Conservation (phyloP, 169 alveolate species). For the Hepatocystis sp. region DNA sequence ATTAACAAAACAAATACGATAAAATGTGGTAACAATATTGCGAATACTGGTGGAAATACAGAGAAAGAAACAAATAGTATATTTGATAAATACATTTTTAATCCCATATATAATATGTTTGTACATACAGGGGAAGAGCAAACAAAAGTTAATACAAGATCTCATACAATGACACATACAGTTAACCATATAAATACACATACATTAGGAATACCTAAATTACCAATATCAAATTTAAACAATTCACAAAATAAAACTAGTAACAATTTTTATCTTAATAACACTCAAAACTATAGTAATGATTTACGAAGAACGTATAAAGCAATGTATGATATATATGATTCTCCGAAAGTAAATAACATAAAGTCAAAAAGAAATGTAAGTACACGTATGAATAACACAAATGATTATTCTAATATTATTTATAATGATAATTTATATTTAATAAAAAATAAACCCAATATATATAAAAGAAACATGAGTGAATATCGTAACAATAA, state of each 20-base stretch:
- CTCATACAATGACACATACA: neutral
- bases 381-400: neutral
- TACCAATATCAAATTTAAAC: no score
- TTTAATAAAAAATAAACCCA: no score
- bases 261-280: neutral
- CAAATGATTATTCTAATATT: no score
- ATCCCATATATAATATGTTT: constrained; percentile 52
- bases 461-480: no score
- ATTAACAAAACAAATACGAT: neutral
- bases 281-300: constrained; percentile 8
- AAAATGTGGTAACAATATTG: neutral
- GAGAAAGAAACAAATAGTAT: constrained; percentile 21
- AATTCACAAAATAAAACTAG: no score
- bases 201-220: no score
- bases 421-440: no score
- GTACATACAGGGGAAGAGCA: constrained; percentile 21
- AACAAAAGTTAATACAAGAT: neutral
- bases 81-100: constrained; percentile 31
- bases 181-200: no score
- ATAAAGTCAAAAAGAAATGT: neutral
- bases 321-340: constrained; percentile 60
- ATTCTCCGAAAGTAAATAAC: constrained; percentile 1
- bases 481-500: no score
- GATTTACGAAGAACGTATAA: constrained; percentile 57
- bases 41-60: neutral